phyloP scores from a whole-genome alignment of 2,329 filamentous ascomycete genomes.

The Nemania sp. region DNA sequence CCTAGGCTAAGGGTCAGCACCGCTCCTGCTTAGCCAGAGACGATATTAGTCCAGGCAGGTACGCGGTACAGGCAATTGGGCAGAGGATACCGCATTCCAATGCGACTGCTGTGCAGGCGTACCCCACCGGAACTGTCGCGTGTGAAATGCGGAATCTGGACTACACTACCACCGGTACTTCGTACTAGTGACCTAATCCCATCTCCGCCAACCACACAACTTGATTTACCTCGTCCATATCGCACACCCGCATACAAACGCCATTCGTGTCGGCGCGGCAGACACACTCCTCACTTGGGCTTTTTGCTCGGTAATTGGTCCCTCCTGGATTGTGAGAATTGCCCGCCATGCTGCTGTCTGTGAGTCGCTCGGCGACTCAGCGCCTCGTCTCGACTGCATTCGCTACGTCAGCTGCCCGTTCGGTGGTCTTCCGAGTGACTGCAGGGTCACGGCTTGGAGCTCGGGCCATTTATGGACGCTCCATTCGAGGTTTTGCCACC shows the following conservation, averaged over 20 bases:
- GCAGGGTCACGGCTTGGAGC: conserved; percentile 9
- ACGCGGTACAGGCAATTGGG: not conserved
- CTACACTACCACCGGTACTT: not conserved
- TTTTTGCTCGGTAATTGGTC: not conserved
- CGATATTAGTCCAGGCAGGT: too few species aligned
- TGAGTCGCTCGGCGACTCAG: conserved; percentile 47
- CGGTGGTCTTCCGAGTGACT: conserved; percentile 26
- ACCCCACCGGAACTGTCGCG: conserved; percentile 23
- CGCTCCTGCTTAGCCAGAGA: too few species aligned
- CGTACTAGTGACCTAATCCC: not conserved
- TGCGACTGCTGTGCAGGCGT: too few species aligned
- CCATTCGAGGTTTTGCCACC: conserved; percentile 29
- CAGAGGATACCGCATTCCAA: not conserved
- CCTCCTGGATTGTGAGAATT: conserved; percentile 11
- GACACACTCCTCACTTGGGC: conserved; percentile 1
- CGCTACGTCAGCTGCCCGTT: conserved; percentile 29
- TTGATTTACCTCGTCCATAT: not conserved
- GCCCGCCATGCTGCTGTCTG: conserved; percentile 47
- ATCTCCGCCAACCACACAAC: not conserved
- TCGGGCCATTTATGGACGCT: conserved; percentile 3
- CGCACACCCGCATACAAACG: not conserved
- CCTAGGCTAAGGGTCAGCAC: too few species aligned
- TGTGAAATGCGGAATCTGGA: conserved; percentile 18
- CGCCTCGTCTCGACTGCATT: conserved; percentile 37
- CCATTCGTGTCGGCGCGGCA: not conserved